Conservation (phyloP, 805 yeast genomes). For the Tetrapisispora namnaoensis region DNA sequence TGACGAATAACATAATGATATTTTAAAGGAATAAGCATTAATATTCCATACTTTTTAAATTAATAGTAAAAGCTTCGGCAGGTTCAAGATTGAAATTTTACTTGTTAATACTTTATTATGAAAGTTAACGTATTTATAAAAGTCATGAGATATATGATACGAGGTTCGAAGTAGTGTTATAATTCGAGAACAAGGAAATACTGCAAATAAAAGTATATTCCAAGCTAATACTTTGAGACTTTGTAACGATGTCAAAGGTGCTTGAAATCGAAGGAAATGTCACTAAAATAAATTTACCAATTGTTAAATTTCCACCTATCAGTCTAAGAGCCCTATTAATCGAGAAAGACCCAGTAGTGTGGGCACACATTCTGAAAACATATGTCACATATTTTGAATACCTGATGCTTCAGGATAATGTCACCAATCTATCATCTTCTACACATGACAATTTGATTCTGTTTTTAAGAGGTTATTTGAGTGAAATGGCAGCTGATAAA, state of each 20-base stretch:
- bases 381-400: slow-evolving; percentile 46
- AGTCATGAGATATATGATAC: too few relatives aligned
- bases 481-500: slow-evolving; percentile 53
- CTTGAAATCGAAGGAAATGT: slow-evolving; percentile 16
- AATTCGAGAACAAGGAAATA: too few relatives aligned
- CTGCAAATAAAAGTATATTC: too few relatives aligned
- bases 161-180: too few relatives aligned
- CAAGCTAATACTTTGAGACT: not conserved
- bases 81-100: too few relatives aligned
- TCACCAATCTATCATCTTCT: slow-evolving; percentile 37
- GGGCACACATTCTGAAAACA: slow-evolving; percentile 62
- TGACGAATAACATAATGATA: too few relatives aligned
- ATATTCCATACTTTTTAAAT: too few relatives aligned
- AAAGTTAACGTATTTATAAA: too few relatives aligned
- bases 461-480: slow-evolving; percentile 48
- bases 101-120: too few relatives aligned
- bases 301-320: slow-evolving; percentile 68
- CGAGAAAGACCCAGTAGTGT: slow-evolving; percentile 76
- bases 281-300: slow-evolving; percentile 35
- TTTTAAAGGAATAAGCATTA: too few relatives aligned
- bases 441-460: slow-evolving; percentile 49
- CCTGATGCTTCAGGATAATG: slow-evolving; percentile 31
- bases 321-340: slow-evolving; percentile 64
- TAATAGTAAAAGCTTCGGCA: too few relatives aligned
- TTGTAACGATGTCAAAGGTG: not conserved